phyloP scores from a whole-genome alignment of 1,284 basidiomycete species.

The Boletus semigastroideus region DNA sequence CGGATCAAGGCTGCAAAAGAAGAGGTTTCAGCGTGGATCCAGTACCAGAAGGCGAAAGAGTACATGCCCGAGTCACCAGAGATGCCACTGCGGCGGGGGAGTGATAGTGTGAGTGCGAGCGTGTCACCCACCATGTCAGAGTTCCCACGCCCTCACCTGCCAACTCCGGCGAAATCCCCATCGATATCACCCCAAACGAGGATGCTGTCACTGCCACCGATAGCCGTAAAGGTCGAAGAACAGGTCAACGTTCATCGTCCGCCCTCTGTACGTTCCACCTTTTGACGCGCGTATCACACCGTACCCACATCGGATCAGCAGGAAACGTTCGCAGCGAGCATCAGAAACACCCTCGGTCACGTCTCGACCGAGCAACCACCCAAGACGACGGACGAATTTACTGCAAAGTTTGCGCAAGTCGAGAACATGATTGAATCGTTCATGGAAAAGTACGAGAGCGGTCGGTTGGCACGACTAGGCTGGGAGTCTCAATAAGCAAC shows the following conservation, averaged over 20 bases:
- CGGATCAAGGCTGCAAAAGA: slow-evolving; percentile 21
- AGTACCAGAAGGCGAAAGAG: slow-evolving; percentile 29
- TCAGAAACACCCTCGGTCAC: slow-evolving; percentile 14
- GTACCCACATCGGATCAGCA: not conserved
- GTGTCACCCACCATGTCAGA: slow-evolving; percentile 19
- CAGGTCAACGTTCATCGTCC: slow-evolving; percentile 5
- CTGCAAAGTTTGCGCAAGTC: slow-evolving; percentile 16
- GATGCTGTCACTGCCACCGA: slow-evolving; percentile 30
- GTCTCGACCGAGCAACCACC: slow-evolving; percentile 9
- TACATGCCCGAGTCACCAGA: slow-evolving; percentile 12
- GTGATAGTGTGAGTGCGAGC: slow-evolving; percentile 12
- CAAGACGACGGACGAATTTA: slow-evolving; percentile 23
- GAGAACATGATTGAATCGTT: slow-evolving; percentile 24
- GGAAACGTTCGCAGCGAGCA: slow-evolving; percentile 4
- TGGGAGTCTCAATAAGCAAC: slow-evolving; percentile 16
- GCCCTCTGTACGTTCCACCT: not conserved
- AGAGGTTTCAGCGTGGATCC: slow-evolving; percentile 28
- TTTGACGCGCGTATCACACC: slow-evolving; percentile 7
- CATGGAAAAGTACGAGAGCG: slow-evolving; percentile 20
- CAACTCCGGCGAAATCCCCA: slow-evolving; percentile 29
- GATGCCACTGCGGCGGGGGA: not conserved
- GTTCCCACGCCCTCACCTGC: slow-evolving; percentile 25
- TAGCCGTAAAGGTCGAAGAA: slow-evolving; percentile 31
- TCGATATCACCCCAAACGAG: slow-evolving; percentile 11
- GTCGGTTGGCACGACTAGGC: slow-evolving; percentile 23